These are phyloP conservation scores for Pseudonitzschia multiseries DNA, from an alignment of 108 stramenopile species.

Conservation along the genomic window DNA sequence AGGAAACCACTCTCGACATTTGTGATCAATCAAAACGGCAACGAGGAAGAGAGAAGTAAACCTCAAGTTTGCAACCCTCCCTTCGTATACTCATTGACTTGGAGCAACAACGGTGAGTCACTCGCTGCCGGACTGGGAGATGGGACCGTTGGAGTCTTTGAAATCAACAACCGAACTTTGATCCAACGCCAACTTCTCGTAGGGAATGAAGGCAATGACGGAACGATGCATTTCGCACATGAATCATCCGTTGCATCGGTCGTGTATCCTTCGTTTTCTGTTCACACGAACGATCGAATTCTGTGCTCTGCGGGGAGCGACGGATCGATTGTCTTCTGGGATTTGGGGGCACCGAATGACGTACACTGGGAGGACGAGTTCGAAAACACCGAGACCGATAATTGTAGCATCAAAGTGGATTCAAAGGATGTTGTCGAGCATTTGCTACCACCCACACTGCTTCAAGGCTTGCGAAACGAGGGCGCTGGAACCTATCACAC, in stretches of 20 bases:
- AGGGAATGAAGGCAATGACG: slow-evolving; percentile 13
- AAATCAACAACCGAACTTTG: slow-evolving; percentile 46
- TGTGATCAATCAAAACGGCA: slow-evolving; percentile 18
- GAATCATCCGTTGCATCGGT: slow-evolving; percentile 68
- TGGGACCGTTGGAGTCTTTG: slow-evolving; percentile 50
- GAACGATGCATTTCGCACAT: slow-evolving; percentile 42
- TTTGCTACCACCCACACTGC: slow-evolving; percentile 8
- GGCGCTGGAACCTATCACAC: neutral
- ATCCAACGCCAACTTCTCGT: slow-evolving; percentile 44
- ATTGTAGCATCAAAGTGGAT: neutral
- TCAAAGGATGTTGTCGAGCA: neutral
- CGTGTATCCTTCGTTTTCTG: slow-evolving; percentile 56
- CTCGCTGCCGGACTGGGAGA: slow-evolving; percentile 79
- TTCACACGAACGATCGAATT: slow-evolving; percentile 51
- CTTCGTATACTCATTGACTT: slow-evolving; percentile 74
- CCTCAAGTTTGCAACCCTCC: slow-evolving; percentile 86
- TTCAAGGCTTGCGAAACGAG: slow-evolving; percentile 13
- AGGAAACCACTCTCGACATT: slow-evolving; percentile 41
- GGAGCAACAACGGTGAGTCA: slow-evolving; percentile 62
- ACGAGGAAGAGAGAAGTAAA: slow-evolving; percentile 18
- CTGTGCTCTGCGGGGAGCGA: slow-evolving; percentile 69
- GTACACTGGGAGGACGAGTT: slow-evolving; percentile 24
- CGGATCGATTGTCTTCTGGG: slow-evolving; percentile 70
- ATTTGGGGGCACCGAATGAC: slow-evolving; percentile 49
- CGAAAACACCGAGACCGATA: neutral